Evolutionary conservation across 2,329 filamentous ascomycete species (phyloP), one percentile per base, ranked within the genome.

Genomic region (Microcyclospora pomicola): DNA sequence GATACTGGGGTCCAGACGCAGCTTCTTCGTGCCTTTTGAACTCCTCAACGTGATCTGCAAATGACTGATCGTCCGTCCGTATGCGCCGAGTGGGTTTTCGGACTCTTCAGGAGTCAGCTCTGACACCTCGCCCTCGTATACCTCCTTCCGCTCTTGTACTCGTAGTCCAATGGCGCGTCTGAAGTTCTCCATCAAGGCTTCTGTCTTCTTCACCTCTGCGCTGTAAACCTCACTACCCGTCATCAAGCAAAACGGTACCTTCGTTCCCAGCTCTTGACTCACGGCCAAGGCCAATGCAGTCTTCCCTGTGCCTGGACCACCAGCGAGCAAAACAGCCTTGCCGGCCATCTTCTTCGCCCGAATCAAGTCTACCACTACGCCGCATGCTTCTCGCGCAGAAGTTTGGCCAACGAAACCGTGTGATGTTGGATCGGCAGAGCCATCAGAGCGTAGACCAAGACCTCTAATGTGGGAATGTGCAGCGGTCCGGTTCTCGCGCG

Each of bases 161-260:
- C 93, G 87, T 49, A 98, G 72, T 27, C 88, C 91, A 61, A 98
- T 98, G 42, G 91, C 91, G 58, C 91, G 74, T 59, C 91, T 76
- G 63, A 98, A 98, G 68, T 96, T 96, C 71, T 98, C 91, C 91
- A 96, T 96, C 59, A 98, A 68, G 49, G 93, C 82, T 64, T 98
- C 91, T 35, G 91, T 98, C 76, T 98, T 98, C 76, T 98, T 98
- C 47, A 98, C 87, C 64, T 98, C 91, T 33, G 88, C 81, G 50
- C 85, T 94, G 67, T 95, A 98, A 54, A 98, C 82, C 64, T 98
- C 91, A 68, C 87, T 95, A 52, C 87, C 91, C 37, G 95, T 91
- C 58, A 98, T 96, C 30, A 88, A 87, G 62, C 91, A 95, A 61
- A 98, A 98, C 6, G 91, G 91, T 40, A 98, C 93, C 68, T 95